These are phyloP conservation scores for Fomitopsis betulina DNA, from an alignment of 1,284 basidiomycete species.

Conservation along the genomic window DNA sequence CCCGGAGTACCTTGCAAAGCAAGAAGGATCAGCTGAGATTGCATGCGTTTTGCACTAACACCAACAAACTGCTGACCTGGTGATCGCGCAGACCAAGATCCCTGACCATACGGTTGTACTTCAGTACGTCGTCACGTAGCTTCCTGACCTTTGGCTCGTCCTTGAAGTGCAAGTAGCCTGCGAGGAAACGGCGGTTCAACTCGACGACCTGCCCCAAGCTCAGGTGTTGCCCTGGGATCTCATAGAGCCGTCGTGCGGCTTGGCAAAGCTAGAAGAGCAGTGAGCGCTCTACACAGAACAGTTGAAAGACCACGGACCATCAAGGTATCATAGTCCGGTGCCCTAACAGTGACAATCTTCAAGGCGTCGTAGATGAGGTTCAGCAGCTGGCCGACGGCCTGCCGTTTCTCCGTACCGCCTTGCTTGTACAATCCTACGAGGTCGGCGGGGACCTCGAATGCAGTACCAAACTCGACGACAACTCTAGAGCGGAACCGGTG, in stretches of 20 bases:
- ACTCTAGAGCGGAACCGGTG: constrained; percentile 93
- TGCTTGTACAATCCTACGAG: constrained; percentile 88
- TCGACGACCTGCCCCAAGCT: constrained; percentile 97
- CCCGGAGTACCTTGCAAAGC: constrained; percentile 63
- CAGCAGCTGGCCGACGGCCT: constrained; percentile 87
- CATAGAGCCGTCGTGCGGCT: constrained; percentile 92
- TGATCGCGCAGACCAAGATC: constrained; percentile 97
- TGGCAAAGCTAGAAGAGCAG: constrained; percentile 76
- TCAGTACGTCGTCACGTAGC: constrained; percentile 81
- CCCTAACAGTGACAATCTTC: constrained; percentile 94
- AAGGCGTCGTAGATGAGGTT: constrained; percentile 92
- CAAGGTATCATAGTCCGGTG: constrained; percentile 97
- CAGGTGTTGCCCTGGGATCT: constrained; percentile 91
- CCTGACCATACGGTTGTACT: constrained; percentile 88
- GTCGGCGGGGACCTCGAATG: constrained; percentile 85
- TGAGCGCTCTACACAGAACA: background rate
- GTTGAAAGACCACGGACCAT: constrained; percentile 60
- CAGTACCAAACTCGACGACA: constrained; percentile 94
- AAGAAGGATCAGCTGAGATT: background rate
- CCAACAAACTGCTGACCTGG: constrained; percentile 83
- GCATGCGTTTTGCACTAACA: background rate
- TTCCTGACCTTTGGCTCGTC: constrained; percentile 89
- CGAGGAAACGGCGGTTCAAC: constrained; percentile 90
- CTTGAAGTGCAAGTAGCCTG: constrained; percentile 92
- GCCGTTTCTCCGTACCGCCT: constrained; percentile 86